These are phyloP conservation scores for Quercus wislizeni DNA, from an alignment of 306 rosid species.

Conservation along the genomic window DNA sequence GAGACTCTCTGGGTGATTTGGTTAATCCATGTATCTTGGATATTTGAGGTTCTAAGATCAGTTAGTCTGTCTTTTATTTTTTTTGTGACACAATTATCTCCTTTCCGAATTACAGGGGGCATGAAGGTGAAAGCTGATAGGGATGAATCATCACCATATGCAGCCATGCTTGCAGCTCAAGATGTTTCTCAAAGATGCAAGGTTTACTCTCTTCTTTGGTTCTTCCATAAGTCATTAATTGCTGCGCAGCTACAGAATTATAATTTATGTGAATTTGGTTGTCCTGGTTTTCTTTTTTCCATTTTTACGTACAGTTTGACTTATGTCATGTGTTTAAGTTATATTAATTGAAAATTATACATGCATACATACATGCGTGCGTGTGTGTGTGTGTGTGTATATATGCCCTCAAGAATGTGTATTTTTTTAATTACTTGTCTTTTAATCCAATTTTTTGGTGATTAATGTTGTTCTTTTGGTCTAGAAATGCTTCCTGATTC, in stretches of 20 bases:
- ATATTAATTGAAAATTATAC: no score
- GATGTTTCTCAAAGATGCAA: conserved; percentile 87
- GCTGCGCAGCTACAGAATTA: background rate
- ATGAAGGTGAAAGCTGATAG: conserved; percentile 95
- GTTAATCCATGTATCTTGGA: no score
- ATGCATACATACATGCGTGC: no score
- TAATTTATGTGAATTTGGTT: background rate
- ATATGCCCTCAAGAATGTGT: no score
- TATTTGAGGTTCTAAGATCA: background rate
- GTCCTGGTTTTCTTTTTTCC: background rate
- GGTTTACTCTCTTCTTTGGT: conserved; percentile 27
- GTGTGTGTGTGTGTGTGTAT: no score
- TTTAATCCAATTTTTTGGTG: no score
- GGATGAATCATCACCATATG: conserved; percentile 90
- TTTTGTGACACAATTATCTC: background rate
- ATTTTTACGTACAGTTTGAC: background rate
- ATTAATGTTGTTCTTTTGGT: background rate
- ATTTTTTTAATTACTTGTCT: no score
- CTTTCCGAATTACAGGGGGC: conserved; percentile 46
- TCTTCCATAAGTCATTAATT: background rate
- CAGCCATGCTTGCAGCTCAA: conserved; percentile 94
- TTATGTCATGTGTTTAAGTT: no score
- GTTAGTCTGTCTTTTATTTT: background rate
- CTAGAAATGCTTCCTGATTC: background rate
- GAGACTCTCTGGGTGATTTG: no score